These are phyloP conservation scores for Sideroxylon spinosum DNA, from an alignment of 179 eudicot species.

Conservation along the genomic window DNA sequence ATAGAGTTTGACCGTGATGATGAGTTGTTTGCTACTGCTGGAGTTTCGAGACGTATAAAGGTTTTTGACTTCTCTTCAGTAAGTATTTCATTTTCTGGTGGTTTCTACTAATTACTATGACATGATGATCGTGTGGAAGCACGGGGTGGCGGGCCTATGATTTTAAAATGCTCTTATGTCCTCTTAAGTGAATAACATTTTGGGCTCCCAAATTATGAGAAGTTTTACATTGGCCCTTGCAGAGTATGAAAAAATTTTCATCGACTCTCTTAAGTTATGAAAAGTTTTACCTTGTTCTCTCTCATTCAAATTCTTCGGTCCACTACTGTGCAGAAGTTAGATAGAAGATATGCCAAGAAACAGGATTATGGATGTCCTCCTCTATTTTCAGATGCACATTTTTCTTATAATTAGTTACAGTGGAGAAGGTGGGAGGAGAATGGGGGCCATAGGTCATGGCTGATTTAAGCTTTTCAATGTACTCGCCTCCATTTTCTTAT, in stretches of 20 bases:
- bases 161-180: too few species aligned
- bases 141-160: too few species aligned
- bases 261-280: too few species aligned
- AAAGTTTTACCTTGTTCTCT: too few species aligned
- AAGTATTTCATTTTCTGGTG: constrained; percentile 20
- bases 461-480: not conserved
- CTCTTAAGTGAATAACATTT: too few species aligned
- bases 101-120: not conserved
- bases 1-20: constrained; percentile 90
- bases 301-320: too few species aligned
- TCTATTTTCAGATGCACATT: not conserved
- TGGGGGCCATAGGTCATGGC: not conserved
- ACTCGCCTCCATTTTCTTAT: not conserved
- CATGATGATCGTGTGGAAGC: not conserved
- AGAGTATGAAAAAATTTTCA: too few species aligned
- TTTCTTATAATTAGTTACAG: not conserved
- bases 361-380: not conserved
- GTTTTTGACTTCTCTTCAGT: constrained; percentile 76
- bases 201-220: too few species aligned
- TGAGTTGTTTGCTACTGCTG: constrained; percentile 93
- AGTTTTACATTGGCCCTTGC: too few species aligned
- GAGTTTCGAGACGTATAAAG: constrained; percentile 84
- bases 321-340: not conserved
- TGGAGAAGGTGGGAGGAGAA: not conserved
- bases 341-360: not conserved